Base-by-base conservation (phyloP, 1,139 yeast genomes). In the Candida glucosophila region DNA sequence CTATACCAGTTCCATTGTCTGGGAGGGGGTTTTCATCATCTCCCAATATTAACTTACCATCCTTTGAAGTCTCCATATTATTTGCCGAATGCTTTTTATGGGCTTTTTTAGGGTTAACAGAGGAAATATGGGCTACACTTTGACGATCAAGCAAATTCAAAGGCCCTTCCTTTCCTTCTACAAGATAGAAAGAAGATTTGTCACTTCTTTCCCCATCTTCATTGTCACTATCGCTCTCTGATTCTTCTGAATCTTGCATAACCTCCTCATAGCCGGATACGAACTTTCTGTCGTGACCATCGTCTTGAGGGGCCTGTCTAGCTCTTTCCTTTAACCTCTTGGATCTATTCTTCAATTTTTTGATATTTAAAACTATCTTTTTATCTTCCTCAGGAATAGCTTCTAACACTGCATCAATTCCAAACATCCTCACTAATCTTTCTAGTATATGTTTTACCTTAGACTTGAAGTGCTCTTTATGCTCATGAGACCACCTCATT, bases 401-500 rank as follows among this genome's bases (percentile, higher is more conserved):
- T 28, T 60, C 60, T 46, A 81, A 95, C 30, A 90, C 71, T 19
- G 62, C 70, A 19, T 86, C 96, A 36, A 73, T 70, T 11, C 98
- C 96, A 47, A 83, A 86, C 45, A 86, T 77, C 52, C 98, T 74
- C 29, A 90, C 73, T 44, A 90, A 63, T 45, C 98, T 73, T 62
- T 90, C 98, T 35, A 90, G 64, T 34, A 90, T 80, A 46, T 90
- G 96, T 58, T 85, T 85, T 22, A 90, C 92, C 54, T 83, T 88
- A 15, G 86, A 72, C 50, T 83, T 85, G 67, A 92, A 88, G 47
- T 86, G 95, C 21, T 93, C 93, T 44, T 83, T 83, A 55, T 88
- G 96, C 50, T 86, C 97, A 50, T 85, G 93, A 22, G 95, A 83
- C 93, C 97, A 88, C 38, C 76, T 76, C 71, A 90, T 66, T 42